Evolutionary conservation across 768 basidiomycete genomes (phyloP).

Genomic region (Hypsizygus marmoreus): DNA sequence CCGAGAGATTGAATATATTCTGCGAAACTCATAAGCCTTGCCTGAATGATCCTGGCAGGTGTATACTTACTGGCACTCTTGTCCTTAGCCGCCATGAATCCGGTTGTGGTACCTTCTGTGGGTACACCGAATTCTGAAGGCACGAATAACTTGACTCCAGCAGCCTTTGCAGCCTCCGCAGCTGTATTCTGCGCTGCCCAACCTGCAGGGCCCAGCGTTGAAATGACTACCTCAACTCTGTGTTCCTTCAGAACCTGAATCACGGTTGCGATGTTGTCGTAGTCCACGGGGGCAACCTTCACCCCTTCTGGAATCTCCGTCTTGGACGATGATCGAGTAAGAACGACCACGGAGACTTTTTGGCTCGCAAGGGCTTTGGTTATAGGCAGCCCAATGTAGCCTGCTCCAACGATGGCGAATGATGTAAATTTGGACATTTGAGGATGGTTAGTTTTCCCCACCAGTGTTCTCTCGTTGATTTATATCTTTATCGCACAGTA

Average conservation of each 20-base stretch:
- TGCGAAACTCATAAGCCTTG: not conserved
- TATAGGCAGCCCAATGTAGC: conserved; percentile 10
- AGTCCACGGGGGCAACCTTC: not conserved
- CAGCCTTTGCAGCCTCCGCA: conserved; percentile 15
- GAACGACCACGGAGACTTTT: conserved; percentile 7
- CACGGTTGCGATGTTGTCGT: conserved; percentile 10
- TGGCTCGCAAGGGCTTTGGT: conserved; percentile 5
- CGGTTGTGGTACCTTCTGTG: conserved; percentile 1
- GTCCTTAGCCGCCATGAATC: conserved; percentile 6
- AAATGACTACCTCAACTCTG: conserved; percentile 10
- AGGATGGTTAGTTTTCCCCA: too few species aligned
- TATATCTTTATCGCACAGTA: too few species aligned
- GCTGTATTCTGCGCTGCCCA: conserved; percentile 7
- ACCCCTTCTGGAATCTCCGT: conserved; percentile 9
- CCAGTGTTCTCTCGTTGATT: too few species aligned
- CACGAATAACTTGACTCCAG: conserved; percentile 15
- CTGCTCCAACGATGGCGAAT: conserved; percentile 11
- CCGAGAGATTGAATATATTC: conserved; percentile 16
- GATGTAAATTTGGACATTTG: conserved; percentile 11
- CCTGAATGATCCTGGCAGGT: not conserved
- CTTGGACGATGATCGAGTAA: conserved; percentile 7
- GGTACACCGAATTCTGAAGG: conserved; percentile 15
- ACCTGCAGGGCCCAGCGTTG: conserved; percentile 6
- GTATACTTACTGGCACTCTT: conserved; percentile 11
- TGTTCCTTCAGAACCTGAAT: conserved; percentile 7